Base-by-base conservation (phyloP, 805 yeast genomes). In the Starmerella etchellsii region DNA sequence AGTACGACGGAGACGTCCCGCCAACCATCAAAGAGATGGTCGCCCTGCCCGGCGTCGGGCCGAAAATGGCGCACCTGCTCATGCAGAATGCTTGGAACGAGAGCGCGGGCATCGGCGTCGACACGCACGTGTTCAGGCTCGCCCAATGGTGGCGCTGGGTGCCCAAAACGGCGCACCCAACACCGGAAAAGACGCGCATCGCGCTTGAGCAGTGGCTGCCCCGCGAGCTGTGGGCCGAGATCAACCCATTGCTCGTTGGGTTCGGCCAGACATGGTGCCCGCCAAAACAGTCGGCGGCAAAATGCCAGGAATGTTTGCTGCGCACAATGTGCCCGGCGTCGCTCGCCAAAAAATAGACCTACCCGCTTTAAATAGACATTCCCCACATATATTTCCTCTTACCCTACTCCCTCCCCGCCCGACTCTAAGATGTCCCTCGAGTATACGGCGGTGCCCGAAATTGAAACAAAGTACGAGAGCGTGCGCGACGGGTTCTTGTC, bases 191-290 rank as follows among this genome's bases (percentile, higher is more conserved):
- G 24, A 81, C 94, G 0, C 60, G 97, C 19, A 53, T 64, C 23
- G 76, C 69, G 32, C 60, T 87, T 31, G 81, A 87, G 54, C 58
- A 63, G 20, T 81, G 94, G 91, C 61, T 87, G 10, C 87, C 93
- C 0, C 59, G 55, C 34, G 74, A 74, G 26, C 67, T 73, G 34
- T 87, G 97, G 97, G 65, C 68, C 10, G 94, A 82, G 42, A 75
- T 88, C 31, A 87, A 87, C 56, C 94, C 94, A 1, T 58, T 80
- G 9, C 59, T 88, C 6, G 97, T 87, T 8, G 96, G 97, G 3
- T 87, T 85, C 65, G 97, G 97, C 11, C 97, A 87, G 58, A 76
- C 78, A 0, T 70, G 87, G 2, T 87, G 96, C 56, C 69, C 75
- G 9, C 81, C 94, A 0, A 67, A 78, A 15, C 3, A 15, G 16